Base-by-base conservation (phyloP, 2,329 filamentous ascomycete species). In the Arthrobotrys conoides region DNA sequence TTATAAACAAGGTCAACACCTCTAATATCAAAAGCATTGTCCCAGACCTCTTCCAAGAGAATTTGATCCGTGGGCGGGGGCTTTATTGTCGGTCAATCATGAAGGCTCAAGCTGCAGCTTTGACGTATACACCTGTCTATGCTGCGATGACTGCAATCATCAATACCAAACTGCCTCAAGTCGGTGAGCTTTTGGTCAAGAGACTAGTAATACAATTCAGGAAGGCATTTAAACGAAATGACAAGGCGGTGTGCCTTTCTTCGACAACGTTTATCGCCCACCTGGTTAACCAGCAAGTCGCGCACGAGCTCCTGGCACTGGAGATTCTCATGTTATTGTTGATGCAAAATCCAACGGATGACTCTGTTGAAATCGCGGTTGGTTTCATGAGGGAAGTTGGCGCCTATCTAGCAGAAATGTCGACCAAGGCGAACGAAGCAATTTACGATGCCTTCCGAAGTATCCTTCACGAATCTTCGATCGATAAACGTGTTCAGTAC, bases 1-100 rank as follows among this genome's bases (percentile, higher is more conserved):
- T 99, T 81, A 97, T 99, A 88, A 99, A 99, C 88, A 99, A 99
- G 87, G 92, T 97, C 87, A 98, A 98, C 85, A 93, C 95, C 71
- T 93, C 92, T 38, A 99, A 99, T 85, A 98, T 99, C 88, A 98
- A 99, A 85, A 89, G 92, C 83, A 97, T 99, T 80, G 94, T 98
- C 24, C 95, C 95, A 0, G 96, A 99, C 86, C 88, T 99, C 55
- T 99, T 99, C 85, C 90, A 90, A 63, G 96, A 99, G 87, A 99
- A 99, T 84, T 86, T 99, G 82, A 88, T 99, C 48, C 91, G 96
- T 73, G 96, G 96, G 5, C 89, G 96, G 76, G 96, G 96, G 20
- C 86, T 99, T 77, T 97, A 98, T 85, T 97, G 95, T 85, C 90
- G 96, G 80, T 95, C 93, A 82, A 96, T 99, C 83, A 97, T 98